A percentile compares a stretch with the other conserved stretches of the same genome.
phyloP scores from a whole-genome alignment of 768 basidiomycete genomes.

The Suillus brevipes region DNA sequence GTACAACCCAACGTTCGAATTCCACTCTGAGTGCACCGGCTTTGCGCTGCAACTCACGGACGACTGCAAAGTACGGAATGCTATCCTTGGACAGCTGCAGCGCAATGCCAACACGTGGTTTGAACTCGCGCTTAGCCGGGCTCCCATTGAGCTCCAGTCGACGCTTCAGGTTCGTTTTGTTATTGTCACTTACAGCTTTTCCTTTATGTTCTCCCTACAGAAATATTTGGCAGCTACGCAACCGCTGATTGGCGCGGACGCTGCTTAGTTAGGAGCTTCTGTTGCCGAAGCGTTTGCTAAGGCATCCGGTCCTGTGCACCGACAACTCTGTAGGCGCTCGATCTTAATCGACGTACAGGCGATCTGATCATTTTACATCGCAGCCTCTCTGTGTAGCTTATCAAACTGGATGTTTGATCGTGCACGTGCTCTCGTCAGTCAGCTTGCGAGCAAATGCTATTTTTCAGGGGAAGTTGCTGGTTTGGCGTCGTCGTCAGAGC shows the following conservation, averaged over 20 bases:
- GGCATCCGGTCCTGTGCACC: conserved; percentile 72
- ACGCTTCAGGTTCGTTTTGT: conserved; percentile 76
- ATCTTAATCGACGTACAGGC: conserved; percentile 2
- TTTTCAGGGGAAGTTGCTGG: conserved; percentile 87
- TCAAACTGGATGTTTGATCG: conserved; percentile 76
- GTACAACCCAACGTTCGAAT: conserved; percentile 89
- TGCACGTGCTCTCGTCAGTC: conserved; percentile 76
- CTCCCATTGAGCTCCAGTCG: conserved; percentile 89
- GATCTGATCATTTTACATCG: conserved; percentile 5
- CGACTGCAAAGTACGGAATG: conserved; percentile 80
- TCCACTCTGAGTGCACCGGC: conserved; percentile 72
- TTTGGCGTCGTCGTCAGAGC: too few species aligned
- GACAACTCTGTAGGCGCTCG: conserved; percentile 62
- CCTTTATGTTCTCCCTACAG: conserved; percentile 38
- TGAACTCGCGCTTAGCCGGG: conserved; percentile 80
- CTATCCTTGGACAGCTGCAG: conserved; percentile 76
- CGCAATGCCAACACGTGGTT: conserved; percentile 82
- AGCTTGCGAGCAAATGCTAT: conserved; percentile 87
- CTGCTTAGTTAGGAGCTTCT: conserved; percentile 89
- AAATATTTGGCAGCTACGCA: conserved; percentile 85
- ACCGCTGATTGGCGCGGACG: conserved; percentile 62
- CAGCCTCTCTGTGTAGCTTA: conserved; percentile 55
- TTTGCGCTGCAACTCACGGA: conserved; percentile 82
- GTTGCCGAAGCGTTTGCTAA: conserved; percentile 86
- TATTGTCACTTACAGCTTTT: neutral